Evolutionary conservation across 2,329 filamentous ascomycete species (phyloP).

Genomic region (Sclerotinia subarctica): DNA sequence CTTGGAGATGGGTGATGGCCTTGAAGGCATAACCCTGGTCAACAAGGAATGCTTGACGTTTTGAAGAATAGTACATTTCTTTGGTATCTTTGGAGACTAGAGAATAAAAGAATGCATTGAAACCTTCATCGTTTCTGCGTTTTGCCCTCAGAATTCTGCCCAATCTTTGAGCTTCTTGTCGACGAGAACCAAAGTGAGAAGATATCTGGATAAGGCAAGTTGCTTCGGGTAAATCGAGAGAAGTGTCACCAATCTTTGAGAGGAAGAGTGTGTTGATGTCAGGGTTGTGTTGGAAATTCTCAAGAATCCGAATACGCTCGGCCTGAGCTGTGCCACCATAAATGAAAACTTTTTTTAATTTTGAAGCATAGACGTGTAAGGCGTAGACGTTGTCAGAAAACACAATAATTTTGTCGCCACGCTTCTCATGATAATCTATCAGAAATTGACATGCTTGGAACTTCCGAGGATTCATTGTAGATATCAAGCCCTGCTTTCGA

Average conservation of each 20-base stretch:
- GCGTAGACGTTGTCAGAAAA: slow-evolving; percentile 98
- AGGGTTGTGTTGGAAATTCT: slow-evolving; percentile 93
- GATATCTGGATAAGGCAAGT: slow-evolving; percentile 97
- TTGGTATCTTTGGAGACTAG: slow-evolving; percentile 95
- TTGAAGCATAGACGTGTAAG: slow-evolving; percentile 77
- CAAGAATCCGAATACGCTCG: slow-evolving; percentile 86
- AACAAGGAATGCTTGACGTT: slow-evolving; percentile 93
- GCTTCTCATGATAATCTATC: slow-evolving; percentile 94
- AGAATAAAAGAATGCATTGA: slow-evolving; percentile 99
- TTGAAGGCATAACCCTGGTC: slow-evolving; percentile 99
- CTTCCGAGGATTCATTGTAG: slow-evolving; percentile 97
- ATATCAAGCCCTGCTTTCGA: slow-evolving; percentile 67
- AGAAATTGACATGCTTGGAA: slow-evolving; percentile 96
- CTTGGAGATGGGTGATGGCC: slow-evolving; percentile 92
- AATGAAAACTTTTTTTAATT: slow-evolving; percentile 83
- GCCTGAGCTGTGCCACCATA: slow-evolving; percentile 75
- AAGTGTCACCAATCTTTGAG: slow-evolving; percentile 97
- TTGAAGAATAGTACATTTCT: slow-evolving; percentile 97
- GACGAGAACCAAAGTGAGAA: slow-evolving; percentile 92
- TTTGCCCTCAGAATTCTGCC: slow-evolving; percentile 94
- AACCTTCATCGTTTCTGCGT: slow-evolving; percentile 92
- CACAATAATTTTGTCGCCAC: slow-evolving; percentile 96
- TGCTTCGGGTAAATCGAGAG: slow-evolving; percentile 92
- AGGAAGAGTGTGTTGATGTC: slow-evolving; percentile 89
- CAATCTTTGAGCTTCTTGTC: slow-evolving; percentile 91